Evolutionary conservation across 2,329 filamentous ascomycete genomes (phyloP).

Genomic region (Zymoseptoria brevis): DNA sequence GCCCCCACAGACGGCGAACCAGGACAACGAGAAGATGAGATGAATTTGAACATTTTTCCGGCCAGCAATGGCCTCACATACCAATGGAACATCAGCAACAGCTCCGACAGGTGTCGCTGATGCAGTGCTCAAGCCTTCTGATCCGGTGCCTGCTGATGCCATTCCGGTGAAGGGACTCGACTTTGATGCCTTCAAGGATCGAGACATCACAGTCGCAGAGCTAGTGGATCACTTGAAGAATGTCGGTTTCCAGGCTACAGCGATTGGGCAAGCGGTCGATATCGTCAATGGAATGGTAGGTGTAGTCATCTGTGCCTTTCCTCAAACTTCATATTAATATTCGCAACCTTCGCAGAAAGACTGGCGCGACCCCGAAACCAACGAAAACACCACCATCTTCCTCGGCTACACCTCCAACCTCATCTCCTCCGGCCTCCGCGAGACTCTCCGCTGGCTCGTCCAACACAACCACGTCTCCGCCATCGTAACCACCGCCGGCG

Average conservation of each 20-base stretch:
- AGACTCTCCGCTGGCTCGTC: slow-evolving; percentile 85
- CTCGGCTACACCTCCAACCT: slow-evolving; percentile 96
- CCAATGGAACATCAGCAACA: slow-evolving; percentile 29
- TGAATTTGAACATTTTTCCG: neutral
- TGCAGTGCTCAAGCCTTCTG: slow-evolving; percentile 78
- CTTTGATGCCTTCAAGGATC: slow-evolving; percentile 71
- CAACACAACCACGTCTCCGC: slow-evolving; percentile 87
- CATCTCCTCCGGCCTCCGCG: slow-evolving; percentile 89
- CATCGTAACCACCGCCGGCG: slow-evolving; percentile 91
- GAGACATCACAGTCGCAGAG: slow-evolving; percentile 75
- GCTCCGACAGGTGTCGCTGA: slow-evolving; percentile 48
- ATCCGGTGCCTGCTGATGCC: slow-evolving; percentile 69
- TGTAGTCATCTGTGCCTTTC: slow-evolving; percentile 7
- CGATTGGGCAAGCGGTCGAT: slow-evolving; percentile 75
- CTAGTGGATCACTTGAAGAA: slow-evolving; percentile 71
- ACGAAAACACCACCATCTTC: slow-evolving; percentile 82
- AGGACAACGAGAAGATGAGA: neutral
- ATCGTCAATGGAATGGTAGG: slow-evolving; percentile 94
- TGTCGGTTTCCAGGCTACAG: slow-evolving; percentile 79
- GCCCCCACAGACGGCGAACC: neutral
- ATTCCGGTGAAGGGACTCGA: slow-evolving; percentile 83
- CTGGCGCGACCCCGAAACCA: slow-evolving; percentile 73
- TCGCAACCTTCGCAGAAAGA: slow-evolving; percentile 53
- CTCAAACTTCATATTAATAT: slow-evolving; percentile 1
- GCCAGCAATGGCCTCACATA: slow-evolving; percentile 12